Evolutionary conservation across 257 asterid genomes (phyloP).

Genomic region (Solanum corneliomulleri): DNA sequence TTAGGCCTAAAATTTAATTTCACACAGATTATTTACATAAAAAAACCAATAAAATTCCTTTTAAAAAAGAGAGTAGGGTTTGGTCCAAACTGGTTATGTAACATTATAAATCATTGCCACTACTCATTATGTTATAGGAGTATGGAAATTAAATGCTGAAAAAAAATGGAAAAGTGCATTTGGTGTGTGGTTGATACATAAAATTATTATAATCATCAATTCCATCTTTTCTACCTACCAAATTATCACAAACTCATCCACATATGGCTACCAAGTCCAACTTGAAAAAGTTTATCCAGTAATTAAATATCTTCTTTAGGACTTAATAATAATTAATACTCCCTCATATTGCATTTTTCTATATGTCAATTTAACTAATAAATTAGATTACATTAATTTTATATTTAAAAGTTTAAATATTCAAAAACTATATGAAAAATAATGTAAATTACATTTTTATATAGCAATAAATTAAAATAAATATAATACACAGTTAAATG

Average conservation of each 20-base stretch:
- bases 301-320: neutral
- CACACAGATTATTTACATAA: too few species aligned
- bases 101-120: neutral
- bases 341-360: too few species aligned
- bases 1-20: too few species aligned
- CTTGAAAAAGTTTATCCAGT: neutral
- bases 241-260: neutral
- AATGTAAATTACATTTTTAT: too few species aligned
- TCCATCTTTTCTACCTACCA: neutral
- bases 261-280: neutral
- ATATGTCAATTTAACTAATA: too few species aligned
- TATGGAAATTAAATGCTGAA: neutral
- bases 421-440: too few species aligned
- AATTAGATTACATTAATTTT: too few species aligned
- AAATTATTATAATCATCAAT: neutral
- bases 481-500: too few species aligned
- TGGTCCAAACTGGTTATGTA: neutral
- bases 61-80: neutral
- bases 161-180: neutral
- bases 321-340: neutral
- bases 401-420: too few species aligned
- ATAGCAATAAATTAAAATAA: too few species aligned
- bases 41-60: neutral
- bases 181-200: neutral
- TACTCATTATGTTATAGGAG: neutral